A percentile compares a stretch with the other conserved stretches of the same genome.
Conservation (phyloP, 148 eudicot species). For the Camellia japonica region DNA sequence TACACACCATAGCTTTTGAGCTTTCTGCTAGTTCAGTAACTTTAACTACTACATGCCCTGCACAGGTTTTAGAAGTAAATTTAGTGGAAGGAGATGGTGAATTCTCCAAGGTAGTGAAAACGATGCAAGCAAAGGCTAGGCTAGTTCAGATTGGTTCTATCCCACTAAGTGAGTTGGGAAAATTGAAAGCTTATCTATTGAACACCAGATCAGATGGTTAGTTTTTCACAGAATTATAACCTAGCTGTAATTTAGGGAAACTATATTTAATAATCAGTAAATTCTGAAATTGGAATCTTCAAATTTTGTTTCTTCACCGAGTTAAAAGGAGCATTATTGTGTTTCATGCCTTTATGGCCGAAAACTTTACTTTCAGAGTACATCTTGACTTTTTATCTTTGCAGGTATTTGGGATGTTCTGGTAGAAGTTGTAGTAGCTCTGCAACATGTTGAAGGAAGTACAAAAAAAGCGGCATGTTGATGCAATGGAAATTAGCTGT, state of each 20-base stretch:
- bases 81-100: conserved; percentile 31
- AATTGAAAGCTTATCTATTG: conserved; percentile 55
- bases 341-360: not conserved
- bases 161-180: conserved; percentile 63
- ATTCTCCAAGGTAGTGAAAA: conserved; percentile 41
- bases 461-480: conserved; percentile 75
- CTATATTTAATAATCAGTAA: not conserved
- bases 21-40: conserved; percentile 4
- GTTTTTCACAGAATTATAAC: conserved; percentile 15
- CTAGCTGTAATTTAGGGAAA: not conserved
- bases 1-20: not conserved
- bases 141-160: conserved; percentile 63
- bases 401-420: conserved; percentile 77
- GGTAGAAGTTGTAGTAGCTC: conserved; percentile 55
- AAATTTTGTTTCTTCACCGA: not conserved
- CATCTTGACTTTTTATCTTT: conserved; percentile 4
- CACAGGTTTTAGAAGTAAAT: conserved; percentile 56
- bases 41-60: conserved; percentile 1
- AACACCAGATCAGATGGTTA: conserved; percentile 61
- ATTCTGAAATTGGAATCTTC: not conserved
- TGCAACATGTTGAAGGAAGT: conserved; percentile 64
- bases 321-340: not conserved
- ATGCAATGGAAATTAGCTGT: conserved; percentile 74
- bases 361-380: not conserved
- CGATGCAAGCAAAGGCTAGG: conserved; percentile 48